Evolutionary conservation across 2,329 filamentous ascomycete genomes (phyloP).

Genomic region (Aspergillus sp.): DNA sequence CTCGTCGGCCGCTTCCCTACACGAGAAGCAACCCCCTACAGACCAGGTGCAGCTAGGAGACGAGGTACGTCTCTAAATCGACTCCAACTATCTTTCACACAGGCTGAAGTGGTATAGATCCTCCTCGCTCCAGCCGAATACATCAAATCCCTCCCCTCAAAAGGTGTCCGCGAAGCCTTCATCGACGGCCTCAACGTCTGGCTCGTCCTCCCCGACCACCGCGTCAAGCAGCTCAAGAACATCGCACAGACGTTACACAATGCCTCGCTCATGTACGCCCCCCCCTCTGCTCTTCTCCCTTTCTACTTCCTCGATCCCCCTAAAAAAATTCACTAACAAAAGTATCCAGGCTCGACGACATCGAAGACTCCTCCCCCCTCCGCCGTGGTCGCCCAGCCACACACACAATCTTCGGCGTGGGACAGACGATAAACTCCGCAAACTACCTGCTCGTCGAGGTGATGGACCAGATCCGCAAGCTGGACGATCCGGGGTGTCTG

Average conservation of each 20-base stretch:
- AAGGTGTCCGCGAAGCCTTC: slow-evolving; percentile 43
- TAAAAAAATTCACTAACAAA: too few relatives aligned
- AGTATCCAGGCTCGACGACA: slow-evolving; percentile 57
- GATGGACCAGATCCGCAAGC: slow-evolving; percentile 72
- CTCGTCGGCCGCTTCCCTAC: background rate
- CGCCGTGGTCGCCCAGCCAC: slow-evolving; percentile 81
- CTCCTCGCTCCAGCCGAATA: slow-evolving; percentile 27
- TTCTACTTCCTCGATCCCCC: too few relatives aligned
- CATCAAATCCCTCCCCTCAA: slow-evolving; percentile 38
- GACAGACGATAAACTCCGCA: slow-evolving; percentile 87
- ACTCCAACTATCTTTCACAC: background rate
- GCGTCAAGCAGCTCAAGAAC: slow-evolving; percentile 38
- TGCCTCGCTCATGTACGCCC: slow-evolving; percentile 40
- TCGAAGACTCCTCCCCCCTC: slow-evolving; percentile 78
- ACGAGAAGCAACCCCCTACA: background rate
- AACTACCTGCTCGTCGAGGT: slow-evolving; percentile 89
- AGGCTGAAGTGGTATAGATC: background rate
- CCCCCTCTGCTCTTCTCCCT: too few relatives aligned
- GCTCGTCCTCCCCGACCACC: slow-evolving; percentile 39
- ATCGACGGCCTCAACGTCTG: slow-evolving; percentile 47
- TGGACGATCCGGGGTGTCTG: slow-evolving; percentile 70
- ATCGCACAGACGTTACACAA: slow-evolving; percentile 46
- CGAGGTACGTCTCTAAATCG: background rate
- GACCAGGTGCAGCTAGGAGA: background rate
- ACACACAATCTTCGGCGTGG: slow-evolving; percentile 80